Base-by-base conservation (phyloP, 768 basidiomycete species). In the Suillus brevipes region DNA sequence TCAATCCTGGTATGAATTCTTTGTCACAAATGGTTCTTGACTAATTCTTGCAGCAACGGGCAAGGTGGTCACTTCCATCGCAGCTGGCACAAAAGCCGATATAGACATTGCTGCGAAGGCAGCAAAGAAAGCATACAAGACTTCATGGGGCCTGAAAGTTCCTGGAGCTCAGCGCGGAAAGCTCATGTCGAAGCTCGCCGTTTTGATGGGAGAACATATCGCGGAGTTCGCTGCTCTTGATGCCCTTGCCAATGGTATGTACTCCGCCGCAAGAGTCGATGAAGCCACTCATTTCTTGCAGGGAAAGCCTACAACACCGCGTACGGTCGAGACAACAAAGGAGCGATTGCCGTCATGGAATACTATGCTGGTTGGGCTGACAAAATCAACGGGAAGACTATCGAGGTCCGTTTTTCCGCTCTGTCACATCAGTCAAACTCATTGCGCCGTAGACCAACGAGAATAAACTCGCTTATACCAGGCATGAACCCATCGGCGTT, bases 181-280 rank as follows among this genome's bases (percentile, higher is more conserved):
- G 68, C 75, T 89, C 23, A 74, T 94, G 58, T 73, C 75, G 73
- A 87, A 85, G 69, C 82, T 93, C 52, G 89, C 88, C 0, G 82
- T 87, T 47, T 77, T 88, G 56, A 84, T 94, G 72, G 87, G 90
- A 70, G 62, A 78, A 66, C 75, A 91, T 77, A 67, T 70, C 4
- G 86, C 88, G 43, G 82, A 84, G 66, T 78, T 92, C 61, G 84
- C 88, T 1, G 89, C 89, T 1, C 74, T 93, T 50, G 91, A 93
- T 77, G 78, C 87, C 28, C 74, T 89, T 67, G 85, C 92, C 69
- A 86, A 85, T 69, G 83, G 84, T 85, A 12, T 67, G 75, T 77
- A 81, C 57, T 16, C 78, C 36, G 40, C 53, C 43, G 31, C 60
- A 42, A 53, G 52, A 58, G 57, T 57, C 25, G 18, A 58, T 23